Evolutionary conservation across 495 filamentous ascomycete species (phyloP).

Genomic region (Aspergillus olivimuriae): DNA sequence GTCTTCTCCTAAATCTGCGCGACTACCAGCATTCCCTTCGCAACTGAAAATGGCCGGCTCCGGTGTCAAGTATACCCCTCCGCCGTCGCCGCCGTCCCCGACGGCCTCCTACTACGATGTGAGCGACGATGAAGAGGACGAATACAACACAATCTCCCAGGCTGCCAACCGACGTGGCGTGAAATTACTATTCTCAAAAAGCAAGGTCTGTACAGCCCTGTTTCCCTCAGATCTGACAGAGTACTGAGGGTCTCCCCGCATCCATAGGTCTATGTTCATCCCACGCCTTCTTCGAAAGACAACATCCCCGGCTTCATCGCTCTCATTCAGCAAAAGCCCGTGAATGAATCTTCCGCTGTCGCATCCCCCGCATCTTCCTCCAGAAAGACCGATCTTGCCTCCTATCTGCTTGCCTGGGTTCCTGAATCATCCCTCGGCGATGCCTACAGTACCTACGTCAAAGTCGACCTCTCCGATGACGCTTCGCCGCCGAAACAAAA

Average conservation of each 20-base stretch:
- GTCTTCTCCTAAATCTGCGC: neutral
- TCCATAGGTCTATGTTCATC: slow-evolving; percentile 88
- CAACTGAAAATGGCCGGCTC: slow-evolving; percentile 22
- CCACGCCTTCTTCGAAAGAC: slow-evolving; percentile 85
- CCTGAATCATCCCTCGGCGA: slow-evolving; percentile 86
- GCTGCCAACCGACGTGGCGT: slow-evolving; percentile 74
- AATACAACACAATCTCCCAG: slow-evolving; percentile 93
- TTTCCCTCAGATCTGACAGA: neutral
- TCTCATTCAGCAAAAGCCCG: slow-evolving; percentile 80
- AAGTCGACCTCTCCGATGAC: slow-evolving; percentile 81
- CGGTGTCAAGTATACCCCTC: slow-evolving; percentile 34
- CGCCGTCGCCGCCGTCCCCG: slow-evolving; percentile 59
- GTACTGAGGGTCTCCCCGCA: slow-evolving; percentile 1
- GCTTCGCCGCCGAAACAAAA: slow-evolving; percentile 76
- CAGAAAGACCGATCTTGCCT: slow-evolving; percentile 43
- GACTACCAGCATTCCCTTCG: neutral
- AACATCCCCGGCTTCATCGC: slow-evolving; percentile 97
- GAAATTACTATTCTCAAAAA: slow-evolving; percentile 94
- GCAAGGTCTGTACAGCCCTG: slow-evolving; percentile 57
- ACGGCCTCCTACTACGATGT: slow-evolving; percentile 91
- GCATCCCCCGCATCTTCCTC: slow-evolving; percentile 46
- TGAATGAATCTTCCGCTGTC: slow-evolving; percentile 6
- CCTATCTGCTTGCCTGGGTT: slow-evolving; percentile 85
- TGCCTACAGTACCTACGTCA: slow-evolving; percentile 82
- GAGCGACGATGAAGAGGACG: slow-evolving; percentile 92